Conservation (phyloP, 345 rosid genomes). For the Pistacia vera region DNA sequence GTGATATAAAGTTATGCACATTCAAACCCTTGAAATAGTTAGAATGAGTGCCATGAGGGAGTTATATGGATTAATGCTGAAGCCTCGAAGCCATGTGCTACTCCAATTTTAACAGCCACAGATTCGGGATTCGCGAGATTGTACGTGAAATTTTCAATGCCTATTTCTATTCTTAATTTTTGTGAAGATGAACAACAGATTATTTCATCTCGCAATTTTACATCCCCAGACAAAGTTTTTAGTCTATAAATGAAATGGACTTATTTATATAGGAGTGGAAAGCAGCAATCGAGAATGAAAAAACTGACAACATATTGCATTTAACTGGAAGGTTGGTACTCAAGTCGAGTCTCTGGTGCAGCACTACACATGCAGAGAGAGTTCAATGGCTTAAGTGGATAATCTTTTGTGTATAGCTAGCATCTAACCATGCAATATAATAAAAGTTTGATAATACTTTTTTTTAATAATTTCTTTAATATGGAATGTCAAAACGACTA, state of each 20-base stretch:
- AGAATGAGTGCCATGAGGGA: neutral
- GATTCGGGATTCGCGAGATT: neutral
- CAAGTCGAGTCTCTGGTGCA: slow-evolving; percentile 22
- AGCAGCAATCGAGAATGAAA: no score
- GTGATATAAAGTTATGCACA: neutral
- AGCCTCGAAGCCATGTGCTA: neutral
- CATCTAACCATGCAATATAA: no score
- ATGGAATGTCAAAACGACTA: no score
- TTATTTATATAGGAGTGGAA: no score
- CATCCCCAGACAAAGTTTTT: slow-evolving; percentile 3
- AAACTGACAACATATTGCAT: slow-evolving; percentile 17
- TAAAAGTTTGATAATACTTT: no score
- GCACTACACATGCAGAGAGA: slow-evolving; percentile 24
- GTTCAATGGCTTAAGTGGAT: no score
- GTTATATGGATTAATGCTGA: neutral
- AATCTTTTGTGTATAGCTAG: no score
- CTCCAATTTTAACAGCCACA: neutral
- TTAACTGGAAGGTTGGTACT: neutral
- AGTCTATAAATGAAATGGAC: slow-evolving; percentile 1
- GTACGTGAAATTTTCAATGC: neutral
- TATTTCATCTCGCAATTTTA: neutral
- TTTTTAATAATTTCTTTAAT: no score
- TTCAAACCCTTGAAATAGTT: neutral
- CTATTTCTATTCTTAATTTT: neutral
- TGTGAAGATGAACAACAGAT: neutral